phyloP scores from a whole-genome alignment of 768 basidiomycete genomes.

The Paxillus involutus region DNA sequence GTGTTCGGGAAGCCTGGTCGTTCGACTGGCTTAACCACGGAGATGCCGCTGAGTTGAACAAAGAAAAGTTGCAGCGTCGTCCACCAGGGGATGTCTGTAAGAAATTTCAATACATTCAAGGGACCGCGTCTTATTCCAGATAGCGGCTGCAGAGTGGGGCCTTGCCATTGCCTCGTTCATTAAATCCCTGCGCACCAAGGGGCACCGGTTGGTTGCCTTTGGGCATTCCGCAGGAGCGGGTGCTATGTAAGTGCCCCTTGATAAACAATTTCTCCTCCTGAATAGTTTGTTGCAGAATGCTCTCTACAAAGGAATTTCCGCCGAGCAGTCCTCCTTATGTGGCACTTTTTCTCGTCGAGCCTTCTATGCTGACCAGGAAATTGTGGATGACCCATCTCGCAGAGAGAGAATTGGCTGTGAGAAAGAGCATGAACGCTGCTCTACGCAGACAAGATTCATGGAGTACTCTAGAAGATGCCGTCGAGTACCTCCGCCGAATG shows the following conservation, averaged over 20 bases:
- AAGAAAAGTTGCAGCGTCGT: constrained; percentile 28
- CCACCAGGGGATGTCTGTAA: constrained; percentile 35
- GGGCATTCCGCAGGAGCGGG: constrained; percentile 48
- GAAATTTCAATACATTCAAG: constrained; percentile 13
- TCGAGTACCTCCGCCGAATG: constrained; percentile 40
- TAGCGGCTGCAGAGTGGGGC: constrained; percentile 41
- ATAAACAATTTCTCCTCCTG: not conserved
- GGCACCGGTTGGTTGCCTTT: constrained; percentile 38
- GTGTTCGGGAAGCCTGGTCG: constrained; percentile 47
- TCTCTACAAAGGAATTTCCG: constrained; percentile 36
- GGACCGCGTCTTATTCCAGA: not conserved
- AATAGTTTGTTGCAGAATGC: constrained; percentile 28
- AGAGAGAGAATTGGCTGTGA: constrained; percentile 38
- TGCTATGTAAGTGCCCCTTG: constrained; percentile 31
- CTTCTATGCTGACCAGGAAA: constrained; percentile 40
- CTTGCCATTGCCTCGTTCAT: constrained; percentile 36
- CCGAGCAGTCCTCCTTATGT: constrained; percentile 27
- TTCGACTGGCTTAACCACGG: constrained; percentile 55
- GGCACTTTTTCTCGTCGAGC: constrained; percentile 45
- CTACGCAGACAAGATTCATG: constrained; percentile 42
- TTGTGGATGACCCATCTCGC: constrained; percentile 37
- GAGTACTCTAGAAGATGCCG: constrained; percentile 41
- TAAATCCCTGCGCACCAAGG: constrained; percentile 28
- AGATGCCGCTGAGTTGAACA: constrained; percentile 46
- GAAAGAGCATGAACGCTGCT: constrained; percentile 35